These are phyloP conservation scores for Helichrysum umbraculigerum DNA, from an alignment of 129 eudicot genomes.

Conservation along the genomic window DNA sequence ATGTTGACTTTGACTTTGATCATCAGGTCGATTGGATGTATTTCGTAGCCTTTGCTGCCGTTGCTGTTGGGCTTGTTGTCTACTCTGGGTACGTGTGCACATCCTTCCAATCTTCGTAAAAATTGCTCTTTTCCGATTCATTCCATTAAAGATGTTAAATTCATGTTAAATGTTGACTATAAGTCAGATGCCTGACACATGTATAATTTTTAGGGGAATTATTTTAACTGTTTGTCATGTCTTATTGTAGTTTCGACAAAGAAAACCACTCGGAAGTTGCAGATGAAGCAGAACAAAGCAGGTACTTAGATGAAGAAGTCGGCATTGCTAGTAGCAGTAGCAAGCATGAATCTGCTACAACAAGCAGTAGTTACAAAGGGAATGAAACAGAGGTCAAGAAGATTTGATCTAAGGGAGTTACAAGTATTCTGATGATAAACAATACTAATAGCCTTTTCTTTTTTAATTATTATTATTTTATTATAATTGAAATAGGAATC, in stretches of 20 bases:
- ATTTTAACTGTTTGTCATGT: conserved; percentile 3
- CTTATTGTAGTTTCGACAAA: conserved; percentile 55
- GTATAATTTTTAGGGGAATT: background rate
- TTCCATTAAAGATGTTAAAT: background rate
- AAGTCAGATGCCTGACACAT: conserved; percentile 6
- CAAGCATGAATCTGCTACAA: conserved; percentile 22
- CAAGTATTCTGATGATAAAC: background rate
- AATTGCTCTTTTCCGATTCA: background rate
- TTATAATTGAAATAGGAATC: conserved; percentile 9
- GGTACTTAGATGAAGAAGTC: conserved; percentile 56
- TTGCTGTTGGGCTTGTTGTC: conserved; percentile 72
- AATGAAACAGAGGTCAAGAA: conserved; percentile 17
- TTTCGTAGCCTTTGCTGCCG: conserved; percentile 81
- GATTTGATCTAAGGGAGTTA: conserved; percentile 23
- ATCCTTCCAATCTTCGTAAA: background rate
- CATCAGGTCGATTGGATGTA: conserved; percentile 95
- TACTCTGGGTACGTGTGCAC: conserved; percentile 63
- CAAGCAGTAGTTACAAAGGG: background rate
- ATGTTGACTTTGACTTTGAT: conserved; percentile 24
- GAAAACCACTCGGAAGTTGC: conserved; percentile 45
- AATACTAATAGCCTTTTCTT: background rate
- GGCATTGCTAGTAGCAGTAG: conserved; percentile 19
- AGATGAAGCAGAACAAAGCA: conserved; percentile 44
- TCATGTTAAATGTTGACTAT: background rate
- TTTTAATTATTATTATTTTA: background rate